Evolutionary conservation across 495 filamentous ascomycete species (phyloP), one percentile per base, ranked within the genome.

Genomic region (Trichoderma gamsii): DNA sequence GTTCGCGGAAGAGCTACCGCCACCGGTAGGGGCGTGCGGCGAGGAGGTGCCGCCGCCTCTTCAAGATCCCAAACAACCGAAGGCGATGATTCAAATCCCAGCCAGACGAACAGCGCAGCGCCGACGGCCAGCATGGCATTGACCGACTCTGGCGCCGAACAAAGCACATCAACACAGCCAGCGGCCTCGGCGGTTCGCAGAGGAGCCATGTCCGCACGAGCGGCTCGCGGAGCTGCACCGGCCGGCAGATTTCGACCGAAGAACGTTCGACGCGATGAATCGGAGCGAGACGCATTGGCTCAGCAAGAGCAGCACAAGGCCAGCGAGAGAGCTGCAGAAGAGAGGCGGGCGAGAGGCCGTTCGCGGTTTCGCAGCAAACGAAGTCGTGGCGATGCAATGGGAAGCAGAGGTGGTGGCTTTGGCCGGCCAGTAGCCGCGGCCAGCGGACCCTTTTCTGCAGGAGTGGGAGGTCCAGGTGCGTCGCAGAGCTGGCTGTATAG

Each of bases 201-300:
- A 32, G 56, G 56, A 9, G 56, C 56, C 9, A 29, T 25, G 12
- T 61, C 56, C 12, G 13, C 67, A 23, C 16, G 35, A 32, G 35
- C 41, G 16, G 11, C 59, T 2, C 38, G 59, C 59, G 52, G 51
- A 18, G 67, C 52, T 27, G 29, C 67, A 13, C 6, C 38, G 23
- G 32, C 59, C 21, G 67, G 59, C n/a, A 35, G 67, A 35, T 68
- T 68, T 25, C 41, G 67, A 13, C 67, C 67, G n/a, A 68, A 68
- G n/a, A 68, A 64, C 67, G 32, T 68, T 21, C 56, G 67, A 16
- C 41, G 67, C 32, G 59, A 68, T 64, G 67, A 68, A 15, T 25
- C 67, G 3, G 67, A 68, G 49, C 35, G 67, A 44, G 59, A 63
- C 32, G 16, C 35, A n/a, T 32, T 64, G 12, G 59, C 56, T 3